Percentiles rank a stretch among this genome's conserved stretches.
Evolutionary conservation across 2,329 filamentous ascomycete genomes (phyloP).

Genomic region (Coniella vitis): DNA sequence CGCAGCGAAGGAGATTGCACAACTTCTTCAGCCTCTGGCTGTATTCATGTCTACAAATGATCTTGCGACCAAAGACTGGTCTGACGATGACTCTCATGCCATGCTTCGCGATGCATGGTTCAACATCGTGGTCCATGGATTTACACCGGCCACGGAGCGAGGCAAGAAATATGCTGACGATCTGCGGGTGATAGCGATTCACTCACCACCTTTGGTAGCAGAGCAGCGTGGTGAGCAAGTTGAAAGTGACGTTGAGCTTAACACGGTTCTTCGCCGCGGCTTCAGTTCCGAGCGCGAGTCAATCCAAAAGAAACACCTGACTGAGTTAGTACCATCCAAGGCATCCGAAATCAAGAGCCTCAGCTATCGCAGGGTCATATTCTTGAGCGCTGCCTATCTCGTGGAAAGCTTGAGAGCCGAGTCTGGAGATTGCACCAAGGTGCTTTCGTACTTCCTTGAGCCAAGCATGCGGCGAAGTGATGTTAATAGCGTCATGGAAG

Average conservation of each 20-base stretch:
- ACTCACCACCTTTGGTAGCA: conserved; percentile 80
- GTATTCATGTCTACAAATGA: conserved; percentile 68
- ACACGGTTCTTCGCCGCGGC: conserved; percentile 83
- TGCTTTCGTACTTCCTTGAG: conserved; percentile 89
- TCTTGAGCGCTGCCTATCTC: conserved; percentile 82
- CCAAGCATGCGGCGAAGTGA: conserved; percentile 66
- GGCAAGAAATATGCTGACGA: conserved; percentile 69
- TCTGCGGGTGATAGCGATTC: conserved; percentile 74
- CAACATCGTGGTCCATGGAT: conserved; percentile 92
- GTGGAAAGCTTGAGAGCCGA: conserved; percentile 84
- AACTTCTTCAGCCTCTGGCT: conserved; percentile 82
- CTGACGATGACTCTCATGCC: conserved; percentile 63
- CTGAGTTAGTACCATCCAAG: conserved; percentile 66
- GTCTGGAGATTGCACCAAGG: conserved; percentile 82
- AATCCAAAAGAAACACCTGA: conserved; percentile 73
- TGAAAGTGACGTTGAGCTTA: conserved; percentile 94
- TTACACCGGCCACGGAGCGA: conserved; percentile 66
- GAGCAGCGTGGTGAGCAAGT: conserved; percentile 84
- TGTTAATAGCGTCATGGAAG: conserved; percentile 58
- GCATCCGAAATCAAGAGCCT: conserved; percentile 73
- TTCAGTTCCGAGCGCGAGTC: conserved; percentile 71
- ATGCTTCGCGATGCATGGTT: conserved; percentile 93
- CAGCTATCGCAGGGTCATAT: conserved; percentile 86
- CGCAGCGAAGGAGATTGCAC: conserved; percentile 78
- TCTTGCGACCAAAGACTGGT: conserved; percentile 39